Evolutionary conservation across 208 protist genomes (phyloP), one percentile per base, ranked within the genome.

Genomic region (Histomonas meleagridis): DNA sequence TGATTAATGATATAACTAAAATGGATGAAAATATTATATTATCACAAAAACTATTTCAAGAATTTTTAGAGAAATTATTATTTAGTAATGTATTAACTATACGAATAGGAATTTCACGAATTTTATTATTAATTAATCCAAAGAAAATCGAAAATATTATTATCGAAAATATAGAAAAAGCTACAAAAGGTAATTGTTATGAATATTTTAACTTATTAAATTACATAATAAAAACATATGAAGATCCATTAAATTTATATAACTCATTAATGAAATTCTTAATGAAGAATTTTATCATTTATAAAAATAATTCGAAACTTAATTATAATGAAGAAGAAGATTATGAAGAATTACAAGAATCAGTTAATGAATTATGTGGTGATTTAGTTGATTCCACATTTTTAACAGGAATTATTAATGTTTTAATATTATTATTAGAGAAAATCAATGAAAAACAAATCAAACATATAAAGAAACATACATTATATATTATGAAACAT

Each of bases 131-230:
- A n/a, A 32, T 86, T 32, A 40, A 40, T 38, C 9, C 46, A 16
- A n/a, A 86, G 16, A 51, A 86, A 86, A n/a, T 86, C 7, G 76
- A 86, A 55, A 32, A 51, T 16, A 86, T 86, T 57, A 35, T 55
- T 5, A 43, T 46, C 18, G 16, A 5, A 10, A 9, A 86, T 32
- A 51, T 86, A 18, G 28, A 51, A 51, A 51, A 51, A 35, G 43
- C 76, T 26, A 43, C 43, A 16, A 3, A 86, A n/a, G 76, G 76
- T 23, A 55, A 55, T 49, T 86, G 76, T 86, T n/a, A 43, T 14
- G 28, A 86, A n/a, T 86, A 55, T 55, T 86, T 51, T 28, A 12
- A 32, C 2, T 14, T 86, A 32, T 48, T 86, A n/a, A 14, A 40
- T 38, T 57, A 86, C 18, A 28, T 86, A 7, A 40, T 46, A 86